Evolutionary conservation across 331 rosid genomes (phyloP), one percentile per base, ranked within the genome.

Genomic region (Saraca asoca): DNA sequence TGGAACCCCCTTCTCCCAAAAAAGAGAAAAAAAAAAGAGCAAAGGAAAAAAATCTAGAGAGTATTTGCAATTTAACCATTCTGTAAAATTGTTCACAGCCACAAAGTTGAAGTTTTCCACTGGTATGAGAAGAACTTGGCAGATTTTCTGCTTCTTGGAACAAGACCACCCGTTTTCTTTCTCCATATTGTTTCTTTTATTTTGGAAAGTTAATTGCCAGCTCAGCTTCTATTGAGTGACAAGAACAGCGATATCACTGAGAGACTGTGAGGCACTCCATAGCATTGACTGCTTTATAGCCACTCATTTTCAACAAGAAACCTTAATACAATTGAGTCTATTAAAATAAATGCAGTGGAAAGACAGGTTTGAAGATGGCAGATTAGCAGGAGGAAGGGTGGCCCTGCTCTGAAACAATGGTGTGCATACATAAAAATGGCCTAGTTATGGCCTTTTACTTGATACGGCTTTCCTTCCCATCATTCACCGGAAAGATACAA

Each of bases 221-320:
- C 37, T 77, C 66, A 58, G 46, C 58, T 31, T 19, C n/a, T 1
- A 41, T n/a, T n/a, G n/a, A n/a, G n/a, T n/a, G n/a, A n/a, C n/a
- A n/a, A n/a, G n/a, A n/a, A n/a, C n/a, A n/a, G n/a, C n/a, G n/a
- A n/a, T n/a, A n/a, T n/a, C n/a, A n/a, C n/a, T n/a, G n/a, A n/a
- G n/a, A n/a, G 52, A 64, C 37, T 65, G 18, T 41, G 16, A 66
- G 31, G 63, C 75, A 59, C 49, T 52, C 37, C 20, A 57, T 51
- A 71, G 53, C 51, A 58, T 62, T 55, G 13, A 38, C 57, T 54
- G 71, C 58, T 38, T 60, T 50, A 46, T 46, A 44, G 34, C 62
- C 45, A 60, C 63, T 71, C 66, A 50, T 41, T 51, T 71, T 60
- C 55, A 12, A 29, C 61, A 34, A 65, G 75, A 39, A 64, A 63